These are phyloP conservation scores for Candida neerlandica DNA, from an alignment of 1,139 yeast genomes.

Conservation along the genomic window DNA sequence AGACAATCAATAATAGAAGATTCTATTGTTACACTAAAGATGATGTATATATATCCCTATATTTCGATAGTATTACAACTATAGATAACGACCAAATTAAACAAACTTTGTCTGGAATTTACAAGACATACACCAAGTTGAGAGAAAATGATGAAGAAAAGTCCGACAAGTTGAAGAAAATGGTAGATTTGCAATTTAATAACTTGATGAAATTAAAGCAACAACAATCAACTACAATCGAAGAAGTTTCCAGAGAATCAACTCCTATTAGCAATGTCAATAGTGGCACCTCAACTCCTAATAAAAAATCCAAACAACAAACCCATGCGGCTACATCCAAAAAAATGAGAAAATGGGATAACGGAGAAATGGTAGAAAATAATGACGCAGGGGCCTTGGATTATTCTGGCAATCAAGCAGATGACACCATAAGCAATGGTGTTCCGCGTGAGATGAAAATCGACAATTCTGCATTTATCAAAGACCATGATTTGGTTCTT, in stretches of 20 bases:
- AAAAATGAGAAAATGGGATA: slow-evolving; percentile 53
- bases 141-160: slow-evolving; percentile 29
- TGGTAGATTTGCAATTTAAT: slow-evolving; percentile 44
- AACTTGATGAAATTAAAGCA: slow-evolving; percentile 38
- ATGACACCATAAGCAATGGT: slow-evolving; percentile 40
- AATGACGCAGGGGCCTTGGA: slow-evolving; percentile 31
- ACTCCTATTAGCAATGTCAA: slow-evolving; percentile 13
- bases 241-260: slow-evolving; percentile 8
- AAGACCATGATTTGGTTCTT: slow-evolving; percentile 44
- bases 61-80: slow-evolving; percentile 44
- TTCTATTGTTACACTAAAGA: slow-evolving; percentile 37
- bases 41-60: slow-evolving; percentile 38
- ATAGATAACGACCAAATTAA: slow-evolving; percentile 44
- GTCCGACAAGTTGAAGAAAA: slow-evolving; percentile 30
- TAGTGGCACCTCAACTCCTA: slow-evolving; percentile 21
- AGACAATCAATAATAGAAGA: slow-evolving; percentile 35
- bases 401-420: slow-evolving; percentile 30
- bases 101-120: slow-evolving; percentile 35
- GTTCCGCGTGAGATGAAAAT: slow-evolving; percentile 37
- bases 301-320: slow-evolving; percentile 13
- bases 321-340: slow-evolving; percentile 20
- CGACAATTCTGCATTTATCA: slow-evolving; percentile 37
- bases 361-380: slow-evolving; percentile 37
- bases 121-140: slow-evolving; percentile 37
- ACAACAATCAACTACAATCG: background rate